Evolutionary conservation across 2,329 filamentous ascomycete genomes (phyloP).

Genomic region (Claviceps purpurea): DNA sequence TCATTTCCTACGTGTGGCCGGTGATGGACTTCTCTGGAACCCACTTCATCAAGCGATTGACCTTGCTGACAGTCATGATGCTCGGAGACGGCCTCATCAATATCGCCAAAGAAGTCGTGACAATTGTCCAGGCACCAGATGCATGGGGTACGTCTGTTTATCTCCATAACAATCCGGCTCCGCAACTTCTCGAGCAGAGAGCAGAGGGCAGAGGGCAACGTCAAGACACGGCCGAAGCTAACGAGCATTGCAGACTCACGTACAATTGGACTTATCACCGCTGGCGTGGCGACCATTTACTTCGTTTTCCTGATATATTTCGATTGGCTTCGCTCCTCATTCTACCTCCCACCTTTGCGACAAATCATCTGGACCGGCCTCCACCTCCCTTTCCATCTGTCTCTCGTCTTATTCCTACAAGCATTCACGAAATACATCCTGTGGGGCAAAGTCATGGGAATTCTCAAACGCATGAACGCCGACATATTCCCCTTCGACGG

Average conservation of each 20-base stretch:
- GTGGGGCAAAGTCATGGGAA: slow-evolving; percentile 27
- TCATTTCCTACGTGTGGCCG: slow-evolving; percentile 38
- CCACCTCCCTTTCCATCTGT: slow-evolving; percentile 51
- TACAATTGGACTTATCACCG: slow-evolving; percentile 27
- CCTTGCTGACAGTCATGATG: slow-evolving; percentile 50
- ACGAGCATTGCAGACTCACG: background rate
- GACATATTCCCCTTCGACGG: slow-evolving; percentile 5
- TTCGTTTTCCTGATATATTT: slow-evolving; percentile 36
- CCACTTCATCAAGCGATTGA: slow-evolving; percentile 50
- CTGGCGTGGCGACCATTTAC: slow-evolving; percentile 28
- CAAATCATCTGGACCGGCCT: slow-evolving; percentile 45
- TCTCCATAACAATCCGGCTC: background rate
- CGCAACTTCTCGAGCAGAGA: background rate
- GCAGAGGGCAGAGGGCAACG: background rate
- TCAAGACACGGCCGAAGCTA: background rate
- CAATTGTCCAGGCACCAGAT: background rate
- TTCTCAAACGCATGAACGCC: slow-evolving; percentile 10
- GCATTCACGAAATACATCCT: slow-evolving; percentile 44
- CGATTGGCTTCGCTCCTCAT: slow-evolving; percentile 50
- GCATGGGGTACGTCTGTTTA: background rate
- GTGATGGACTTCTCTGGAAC: slow-evolving; percentile 48
- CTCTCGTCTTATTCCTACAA: slow-evolving; percentile 50
- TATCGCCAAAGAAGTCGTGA: background rate
- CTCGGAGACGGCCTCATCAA: slow-evolving; percentile 40
- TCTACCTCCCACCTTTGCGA: slow-evolving; percentile 37